phyloP scores from a whole-genome alignment of 257 asterid species.

The Rubia yunnanensis region DNA sequence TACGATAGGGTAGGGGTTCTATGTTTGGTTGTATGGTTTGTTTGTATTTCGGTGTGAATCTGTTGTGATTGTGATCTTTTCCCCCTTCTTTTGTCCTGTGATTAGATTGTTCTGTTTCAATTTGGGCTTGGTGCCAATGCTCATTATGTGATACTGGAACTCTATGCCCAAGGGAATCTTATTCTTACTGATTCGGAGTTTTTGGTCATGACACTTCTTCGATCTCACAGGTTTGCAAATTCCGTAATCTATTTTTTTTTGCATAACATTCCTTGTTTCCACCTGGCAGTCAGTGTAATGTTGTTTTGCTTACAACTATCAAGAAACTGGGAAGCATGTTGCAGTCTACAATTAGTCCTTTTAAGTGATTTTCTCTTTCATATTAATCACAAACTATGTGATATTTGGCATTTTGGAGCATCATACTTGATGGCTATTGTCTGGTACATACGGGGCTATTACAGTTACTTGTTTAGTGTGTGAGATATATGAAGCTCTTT shows the following conservation, averaged over 20 bases:
- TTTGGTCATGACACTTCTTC: constrained; percentile 85
- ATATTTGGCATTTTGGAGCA: neutral
- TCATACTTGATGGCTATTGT: neutral
- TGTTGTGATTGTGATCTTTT: constrained; percentile 1
- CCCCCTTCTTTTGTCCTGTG: neutral
- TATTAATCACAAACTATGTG: neutral
- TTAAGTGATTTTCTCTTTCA: neutral
- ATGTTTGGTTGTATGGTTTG: constrained; percentile 2
- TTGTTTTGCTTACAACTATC: neutral
- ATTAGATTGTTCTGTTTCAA: constrained; percentile 84
- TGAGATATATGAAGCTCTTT: neutral
- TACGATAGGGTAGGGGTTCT: constrained; percentile 71
- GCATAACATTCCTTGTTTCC: constrained; percentile 1
- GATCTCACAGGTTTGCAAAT: constrained; percentile 79
- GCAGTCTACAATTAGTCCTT: neutral
- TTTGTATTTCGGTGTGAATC: neutral
- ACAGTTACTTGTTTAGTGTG: neutral
- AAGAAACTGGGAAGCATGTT: neutral
- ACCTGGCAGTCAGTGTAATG: constrained; percentile 3
- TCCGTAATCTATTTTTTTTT: constrained; percentile 6
- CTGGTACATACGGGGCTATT: neutral
- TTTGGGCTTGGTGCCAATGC: constrained; percentile 89
- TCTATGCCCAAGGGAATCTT: constrained; percentile 97
- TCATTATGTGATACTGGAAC: constrained; percentile 82
- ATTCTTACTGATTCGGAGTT: constrained; percentile 80